A percentile compares a stretch with the other conserved stretches of the same genome.
Evolutionary conservation across 2,329 filamentous ascomycete genomes (phyloP).

Genomic region (Hypoxylon sp.): DNA sequence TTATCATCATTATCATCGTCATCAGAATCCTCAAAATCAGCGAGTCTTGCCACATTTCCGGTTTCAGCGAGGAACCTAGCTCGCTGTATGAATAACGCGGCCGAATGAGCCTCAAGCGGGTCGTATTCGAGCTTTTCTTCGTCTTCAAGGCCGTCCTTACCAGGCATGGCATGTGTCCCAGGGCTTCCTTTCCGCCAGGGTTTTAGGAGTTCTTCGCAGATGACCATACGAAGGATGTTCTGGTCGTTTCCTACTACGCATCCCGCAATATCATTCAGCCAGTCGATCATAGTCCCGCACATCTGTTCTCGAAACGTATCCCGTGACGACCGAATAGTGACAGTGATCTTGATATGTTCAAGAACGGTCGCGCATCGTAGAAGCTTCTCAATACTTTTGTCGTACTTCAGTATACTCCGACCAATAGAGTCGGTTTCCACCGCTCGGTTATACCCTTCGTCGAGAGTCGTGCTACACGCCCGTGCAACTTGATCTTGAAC

Average conservation of each 20-base stretch:
- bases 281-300: slow-evolving; percentile 97
- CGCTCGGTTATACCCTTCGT: slow-evolving; percentile 80
- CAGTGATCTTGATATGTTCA: slow-evolving; percentile 95
- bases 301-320: slow-evolving; percentile 98
- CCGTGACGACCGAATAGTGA: slow-evolving; percentile 91
- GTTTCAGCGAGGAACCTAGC: slow-evolving; percentile 54
- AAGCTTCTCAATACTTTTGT: slow-evolving; percentile 78
- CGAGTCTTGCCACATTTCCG: slow-evolving; percentile 47
- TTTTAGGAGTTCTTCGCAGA: slow-evolving; percentile 93
- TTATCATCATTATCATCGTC: slow-evolving; percentile 67
- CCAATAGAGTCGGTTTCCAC: slow-evolving; percentile 92
- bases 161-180: slow-evolving; percentile 83
- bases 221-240: slow-evolving; percentile 81
- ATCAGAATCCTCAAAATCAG: slow-evolving; percentile 59
- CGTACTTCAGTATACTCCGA: slow-evolving; percentile 85
- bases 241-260: slow-evolving; percentile 87
- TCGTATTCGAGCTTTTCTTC: slow-evolving; percentile 75
- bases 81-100: slow-evolving; percentile 56
- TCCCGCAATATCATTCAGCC: slow-evolving; percentile 92
- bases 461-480: slow-evolving; percentile 81
- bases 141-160: slow-evolving; percentile 84
- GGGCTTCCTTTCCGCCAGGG: slow-evolving; percentile 90
- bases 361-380: slow-evolving; percentile 86
- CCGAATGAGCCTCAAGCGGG: slow-evolving; percentile 52
- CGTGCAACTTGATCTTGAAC: slow-evolving; percentile 91